These are phyloP conservation scores for Fusarium penzigii DNA, from an alignment of 2,329 filamentous ascomycete genomes.

Conservation along the genomic window DNA sequence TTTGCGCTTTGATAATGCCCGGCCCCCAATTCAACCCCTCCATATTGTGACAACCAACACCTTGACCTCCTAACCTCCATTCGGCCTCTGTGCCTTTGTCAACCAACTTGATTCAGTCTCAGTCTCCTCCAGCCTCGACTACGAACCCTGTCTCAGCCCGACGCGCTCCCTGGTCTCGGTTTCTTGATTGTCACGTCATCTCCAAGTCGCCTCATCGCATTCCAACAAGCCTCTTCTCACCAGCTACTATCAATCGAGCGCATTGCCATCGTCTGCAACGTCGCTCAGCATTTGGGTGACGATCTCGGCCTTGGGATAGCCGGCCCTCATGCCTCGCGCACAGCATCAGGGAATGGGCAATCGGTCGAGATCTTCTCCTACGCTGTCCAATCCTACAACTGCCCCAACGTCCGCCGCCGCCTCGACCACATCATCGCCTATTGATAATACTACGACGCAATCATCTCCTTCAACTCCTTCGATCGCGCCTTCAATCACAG, in stretches of 20 bases:
- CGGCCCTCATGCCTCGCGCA: conserved; percentile 29
- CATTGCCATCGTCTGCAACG: conserved; percentile 11
- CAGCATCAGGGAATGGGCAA: conserved; percentile 31
- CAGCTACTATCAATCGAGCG: neutral
- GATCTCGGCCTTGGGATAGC: conserved; percentile 25
- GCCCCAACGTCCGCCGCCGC: conserved; percentile 32
- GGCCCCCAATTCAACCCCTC: neutral
- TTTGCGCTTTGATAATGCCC: neutral
- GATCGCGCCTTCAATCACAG: conserved; percentile 16
- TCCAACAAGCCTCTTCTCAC: neutral
- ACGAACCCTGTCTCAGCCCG: neutral
- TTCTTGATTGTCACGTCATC: neutral
- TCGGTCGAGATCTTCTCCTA: conserved; percentile 28
- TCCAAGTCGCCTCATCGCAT: neutral
- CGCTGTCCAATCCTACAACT: conserved; percentile 43
- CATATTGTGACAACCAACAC: neutral
- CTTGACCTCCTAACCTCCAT: neutral
- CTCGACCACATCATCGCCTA: conserved; percentile 37
- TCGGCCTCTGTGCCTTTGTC: no score
- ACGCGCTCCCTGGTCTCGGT: neutral
- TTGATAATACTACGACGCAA: conserved; percentile 40
- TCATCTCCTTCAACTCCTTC: conserved; percentile 14
- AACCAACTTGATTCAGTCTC: neutral
- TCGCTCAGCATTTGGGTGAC: conserved; percentile 19
- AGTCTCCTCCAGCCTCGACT: neutral